Evolutionary conservation across 345 rosid species (phyloP).

Genomic region (Geranium rotundifolium): DNA sequence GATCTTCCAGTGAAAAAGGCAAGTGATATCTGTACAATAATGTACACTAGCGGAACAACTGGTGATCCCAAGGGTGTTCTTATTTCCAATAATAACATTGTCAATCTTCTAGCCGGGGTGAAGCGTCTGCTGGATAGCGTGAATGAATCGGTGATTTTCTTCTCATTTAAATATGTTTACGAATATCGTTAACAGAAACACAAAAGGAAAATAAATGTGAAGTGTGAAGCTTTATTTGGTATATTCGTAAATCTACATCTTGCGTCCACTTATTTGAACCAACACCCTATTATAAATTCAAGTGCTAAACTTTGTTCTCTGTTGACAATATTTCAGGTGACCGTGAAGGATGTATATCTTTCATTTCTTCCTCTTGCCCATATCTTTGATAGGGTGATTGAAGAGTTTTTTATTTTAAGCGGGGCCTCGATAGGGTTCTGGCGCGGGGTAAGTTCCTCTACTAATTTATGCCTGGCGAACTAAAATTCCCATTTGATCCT

Average conservation of each 20-base stretch:
- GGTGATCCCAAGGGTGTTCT: constrained; percentile 98
- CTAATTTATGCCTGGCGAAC: not conserved
- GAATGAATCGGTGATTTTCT: constrained; percentile 49
- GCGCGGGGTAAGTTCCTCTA: constrained; percentile 66
- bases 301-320: constrained; percentile 3
- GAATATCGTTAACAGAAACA: not conserved
- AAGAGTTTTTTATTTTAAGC: constrained; percentile 59
- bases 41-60: constrained; percentile 99
- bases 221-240: constrained; percentile 4
- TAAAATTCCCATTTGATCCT: constrained; percentile 4
- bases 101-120: constrained; percentile 68
- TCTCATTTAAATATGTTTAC: constrained; percentile 1
- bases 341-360: constrained; percentile 59
- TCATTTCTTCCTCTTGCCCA: constrained; percentile 98
- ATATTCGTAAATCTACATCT: not conserved
- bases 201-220: not conserved
- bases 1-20: constrained; percentile 75
- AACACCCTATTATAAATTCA: not conserved
- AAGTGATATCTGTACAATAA: constrained; percentile 79
- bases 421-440: constrained; percentile 92
- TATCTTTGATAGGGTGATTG: constrained; percentile 85
- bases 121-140: constrained; percentile 42
- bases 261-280: not conserved
- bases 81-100: constrained; percentile 84
- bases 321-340: constrained; percentile 38